A percentile compares a stretch with the other conserved stretches of the same genome.
Evolutionary conservation across 2,329 filamentous ascomycete species (phyloP).

Genomic region (Penicillium nordicum): DNA sequence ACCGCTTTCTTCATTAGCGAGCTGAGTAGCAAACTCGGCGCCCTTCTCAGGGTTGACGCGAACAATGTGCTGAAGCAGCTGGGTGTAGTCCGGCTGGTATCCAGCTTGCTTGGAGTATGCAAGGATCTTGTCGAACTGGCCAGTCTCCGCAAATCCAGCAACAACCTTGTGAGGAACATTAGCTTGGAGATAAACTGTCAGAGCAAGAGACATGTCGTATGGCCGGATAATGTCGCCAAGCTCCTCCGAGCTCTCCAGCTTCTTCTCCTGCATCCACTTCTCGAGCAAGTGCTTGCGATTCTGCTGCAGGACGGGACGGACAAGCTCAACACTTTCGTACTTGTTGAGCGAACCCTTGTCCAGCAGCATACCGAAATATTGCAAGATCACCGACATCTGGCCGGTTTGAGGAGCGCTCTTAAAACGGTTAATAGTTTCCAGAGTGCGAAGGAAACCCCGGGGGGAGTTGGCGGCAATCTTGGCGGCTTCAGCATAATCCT

Average conservation of each 20-base stretch:
- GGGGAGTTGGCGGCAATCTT: conserved; percentile 97
- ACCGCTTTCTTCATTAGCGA: conserved; percentile 84
- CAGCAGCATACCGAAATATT: conserved; percentile 95
- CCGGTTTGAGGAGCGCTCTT: conserved; percentile 72
- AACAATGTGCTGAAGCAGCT: conserved; percentile 86
- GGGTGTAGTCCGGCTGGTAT: conserved; percentile 94
- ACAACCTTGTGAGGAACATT: conserved; percentile 92
- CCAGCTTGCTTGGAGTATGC: conserved; percentile 80
- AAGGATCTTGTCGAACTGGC: conserved; percentile 95
- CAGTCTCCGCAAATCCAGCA: conserved; percentile 88
- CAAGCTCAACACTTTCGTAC: conserved; percentile 90
- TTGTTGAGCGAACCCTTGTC: conserved; percentile 93
- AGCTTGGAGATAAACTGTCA: conserved; percentile 86
- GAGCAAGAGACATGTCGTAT: conserved; percentile 82
- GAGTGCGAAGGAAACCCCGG: conserved; percentile 87
- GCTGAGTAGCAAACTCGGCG: conserved; percentile 85
- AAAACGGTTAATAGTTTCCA: conserved; percentile 93
- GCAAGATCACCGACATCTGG: conserved; percentile 85
- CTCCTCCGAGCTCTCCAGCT: conserved; percentile 93
- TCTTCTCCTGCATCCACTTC: conserved; percentile 96
- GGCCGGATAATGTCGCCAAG: conserved; percentile 89
- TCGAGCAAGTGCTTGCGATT: conserved; percentile 93
- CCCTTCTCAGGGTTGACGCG: conserved; percentile 90
- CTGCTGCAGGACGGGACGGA: conserved; percentile 86
- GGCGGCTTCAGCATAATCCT: conserved; percentile 82